phyloP scores from a whole-genome alignment of 148 eudicot genomes.

The Drosera capensis region DNA sequence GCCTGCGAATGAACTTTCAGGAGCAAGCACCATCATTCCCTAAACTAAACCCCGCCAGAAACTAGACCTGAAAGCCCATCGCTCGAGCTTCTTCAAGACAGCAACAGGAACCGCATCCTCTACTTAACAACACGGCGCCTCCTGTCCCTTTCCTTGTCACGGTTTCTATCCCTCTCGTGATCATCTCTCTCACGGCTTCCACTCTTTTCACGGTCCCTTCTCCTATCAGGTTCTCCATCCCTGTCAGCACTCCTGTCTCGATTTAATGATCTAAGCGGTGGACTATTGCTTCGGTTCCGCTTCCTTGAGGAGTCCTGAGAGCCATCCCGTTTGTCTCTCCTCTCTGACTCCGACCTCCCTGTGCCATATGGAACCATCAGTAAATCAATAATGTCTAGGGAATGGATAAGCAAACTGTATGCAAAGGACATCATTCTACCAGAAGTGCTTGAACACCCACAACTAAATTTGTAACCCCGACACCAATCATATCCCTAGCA shows the following conservation, averaged over 20 bases:
- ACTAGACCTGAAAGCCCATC: not conserved
- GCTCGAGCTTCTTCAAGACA: conserved; percentile 13
- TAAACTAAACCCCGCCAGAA: not conserved
- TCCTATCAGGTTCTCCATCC: conserved; percentile 24
- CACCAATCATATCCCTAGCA: no score
- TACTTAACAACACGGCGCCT: conserved; percentile 44
- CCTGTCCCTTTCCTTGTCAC: conserved; percentile 52
- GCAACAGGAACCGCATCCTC: no score
- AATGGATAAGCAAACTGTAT: not conserved
- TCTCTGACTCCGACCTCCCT: conserved; percentile 38
- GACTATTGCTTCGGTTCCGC: conserved; percentile 56
- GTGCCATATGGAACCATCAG: conserved; percentile 7
- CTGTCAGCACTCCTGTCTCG: conserved; percentile 25
- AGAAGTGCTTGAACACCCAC: no score
- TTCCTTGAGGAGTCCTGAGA: conserved; percentile 43
- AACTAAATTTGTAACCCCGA: no score
- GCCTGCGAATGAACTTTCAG: not conserved
- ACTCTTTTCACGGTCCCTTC: conserved; percentile 16
- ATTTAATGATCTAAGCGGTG: conserved; percentile 34
- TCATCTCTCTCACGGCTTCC: conserved; percentile 17
- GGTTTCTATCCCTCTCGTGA: conserved; percentile 22
- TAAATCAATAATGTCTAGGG: not conserved
- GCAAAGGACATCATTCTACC: no score
- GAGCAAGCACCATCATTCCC: not conserved
- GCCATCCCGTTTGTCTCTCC: conserved; percentile 45